Evolutionary conservation across 352 stramenopile species (phyloP).

Genomic region (Saprolegnia diclina): DNA sequence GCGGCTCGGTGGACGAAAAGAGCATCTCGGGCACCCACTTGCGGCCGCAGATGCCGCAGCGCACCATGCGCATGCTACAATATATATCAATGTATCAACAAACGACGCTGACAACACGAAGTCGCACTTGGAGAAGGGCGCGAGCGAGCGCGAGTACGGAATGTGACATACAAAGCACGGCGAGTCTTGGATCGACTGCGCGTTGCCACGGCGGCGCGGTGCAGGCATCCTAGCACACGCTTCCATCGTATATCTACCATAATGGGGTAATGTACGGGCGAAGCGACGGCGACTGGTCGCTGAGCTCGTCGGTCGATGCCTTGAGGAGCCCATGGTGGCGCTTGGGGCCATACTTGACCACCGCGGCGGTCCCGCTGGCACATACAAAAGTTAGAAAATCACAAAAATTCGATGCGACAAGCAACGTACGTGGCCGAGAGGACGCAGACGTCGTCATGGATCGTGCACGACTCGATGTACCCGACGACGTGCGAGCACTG

Average conservation of each 20-base stretch:
- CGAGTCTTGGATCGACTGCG: slow-evolving; percentile 31
- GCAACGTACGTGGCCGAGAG: slow-evolving; percentile 89
- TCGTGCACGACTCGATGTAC: slow-evolving; percentile 94
- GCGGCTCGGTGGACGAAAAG: slow-evolving; percentile 85
- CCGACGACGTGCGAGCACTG: slow-evolving; percentile 95
- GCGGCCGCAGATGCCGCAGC: slow-evolving; percentile 93
- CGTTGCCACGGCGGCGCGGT: background rate
- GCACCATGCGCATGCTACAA: slow-evolving; percentile 92
- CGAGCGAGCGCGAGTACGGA: slow-evolving; percentile 92
- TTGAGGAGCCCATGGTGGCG: background rate
- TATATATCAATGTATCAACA: slow-evolving; percentile 14
- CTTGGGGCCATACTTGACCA: slow-evolving; percentile 60
- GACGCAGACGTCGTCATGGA: slow-evolving; percentile 96
- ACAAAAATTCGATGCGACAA: background rate
- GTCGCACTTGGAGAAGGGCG: slow-evolving; percentile 91
- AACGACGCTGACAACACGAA: background rate
- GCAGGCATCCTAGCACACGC: background rate
- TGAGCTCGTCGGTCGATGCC: background rate
- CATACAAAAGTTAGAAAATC: background rate
- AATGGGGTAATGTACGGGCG: background rate
- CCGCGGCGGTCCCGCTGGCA: slow-evolving; percentile 60
- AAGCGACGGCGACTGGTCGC: background rate
- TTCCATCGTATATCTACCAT: background rate
- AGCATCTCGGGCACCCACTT: slow-evolving; percentile 98
- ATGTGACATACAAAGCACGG: slow-evolving; percentile 96